A percentile compares a stretch with the other conserved stretches of the same genome.
Conservation (phyloP, 1,139 yeast genomes). For the Pichia cactophila region DNA sequence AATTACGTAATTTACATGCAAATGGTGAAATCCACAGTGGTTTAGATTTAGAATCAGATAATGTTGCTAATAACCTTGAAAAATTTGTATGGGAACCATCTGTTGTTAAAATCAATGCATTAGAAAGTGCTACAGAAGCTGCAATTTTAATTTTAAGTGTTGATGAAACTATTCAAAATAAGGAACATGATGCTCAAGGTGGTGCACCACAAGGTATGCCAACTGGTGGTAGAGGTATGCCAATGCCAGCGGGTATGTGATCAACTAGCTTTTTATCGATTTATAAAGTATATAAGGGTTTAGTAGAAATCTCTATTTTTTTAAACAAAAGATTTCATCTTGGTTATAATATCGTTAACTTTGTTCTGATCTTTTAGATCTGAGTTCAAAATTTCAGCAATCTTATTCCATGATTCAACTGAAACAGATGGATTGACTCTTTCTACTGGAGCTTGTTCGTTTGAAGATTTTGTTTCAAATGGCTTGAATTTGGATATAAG, state of each 20-base stretch:
- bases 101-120: constrained; percentile 86
- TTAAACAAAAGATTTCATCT: constrained; percentile 11
- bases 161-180: constrained; percentile 89
- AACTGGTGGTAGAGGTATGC: constrained; percentile 59
- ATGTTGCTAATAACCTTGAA: constrained; percentile 76
- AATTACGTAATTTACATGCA: constrained; percentile 87
- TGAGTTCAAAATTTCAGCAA: constrained; percentile 15
- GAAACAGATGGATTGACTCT: background rate
- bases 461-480: background rate
- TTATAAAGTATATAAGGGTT: no score
- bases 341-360: constrained; percentile 13
- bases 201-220: constrained; percentile 28
- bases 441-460: background rate
- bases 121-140: constrained; percentile 91
- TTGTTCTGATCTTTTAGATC: constrained; percentile 19
- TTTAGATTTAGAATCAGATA: constrained; percentile 79
- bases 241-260: constrained; percentile 24
- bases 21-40: constrained; percentile 91
- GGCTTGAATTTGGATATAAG: constrained; percentile 26
- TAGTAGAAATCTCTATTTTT: background rate
- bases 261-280: background rate
- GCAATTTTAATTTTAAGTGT: constrained; percentile 86
- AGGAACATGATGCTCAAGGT: constrained; percentile 39
- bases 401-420: constrained; percentile 21
- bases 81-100: constrained; percentile 98